Evolutionary conservation across 192 early-diverging fungal species (phyloP), one percentile per base, ranked within the genome.

Genomic region (Nowakowskiella sp.): DNA sequence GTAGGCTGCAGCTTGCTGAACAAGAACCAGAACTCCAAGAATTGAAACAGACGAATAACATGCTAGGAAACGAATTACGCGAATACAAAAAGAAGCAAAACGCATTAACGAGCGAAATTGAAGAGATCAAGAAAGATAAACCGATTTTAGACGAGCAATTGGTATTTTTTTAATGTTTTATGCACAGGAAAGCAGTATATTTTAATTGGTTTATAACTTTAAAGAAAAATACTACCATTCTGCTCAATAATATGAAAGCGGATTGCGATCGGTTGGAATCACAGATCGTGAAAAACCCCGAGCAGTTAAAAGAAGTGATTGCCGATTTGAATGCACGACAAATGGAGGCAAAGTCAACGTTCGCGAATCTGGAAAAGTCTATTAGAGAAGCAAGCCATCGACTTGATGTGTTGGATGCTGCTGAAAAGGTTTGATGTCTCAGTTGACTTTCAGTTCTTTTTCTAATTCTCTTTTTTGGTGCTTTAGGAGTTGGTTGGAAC

Each of bases 221-320:
- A 58, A 62, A 64, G 61, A 68, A 26, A 57, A 81, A 70, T 69
- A 80, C 31, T 32, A 61, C 51, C 23, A 78, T 64, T 68, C 64
- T 51, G 57, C 73, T 65, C 57, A 70, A 53, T 31, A 81, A 46
- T 44, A 55, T 31, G 34, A 74, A 80, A 51, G 71, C 73, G 57
- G 74, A 80, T 48, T 74, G 74, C 47, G 47, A 42, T 1, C 62
- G 74, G 21, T 64, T 89, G 2, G 71, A 72, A 33, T 65, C 73
- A 13, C 73, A 80, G 0, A 80, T 89, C 21, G 84, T 89, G 30
- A 76, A 80, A n/a, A 84, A 77, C 55, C 86, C 86, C 1, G 86
- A 84, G 59, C 81, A 82, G 63, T 66, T 86, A 9, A 77, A 85
- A 59, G 68, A 77, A 47, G 83, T 80, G 2, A 62, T 88, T 22